A percentile compares a stretch with the other conserved stretches of the same genome.
Conservation (phyloP, 2,329 filamentous ascomycete genomes). For the Epichloe hybrida region DNA sequence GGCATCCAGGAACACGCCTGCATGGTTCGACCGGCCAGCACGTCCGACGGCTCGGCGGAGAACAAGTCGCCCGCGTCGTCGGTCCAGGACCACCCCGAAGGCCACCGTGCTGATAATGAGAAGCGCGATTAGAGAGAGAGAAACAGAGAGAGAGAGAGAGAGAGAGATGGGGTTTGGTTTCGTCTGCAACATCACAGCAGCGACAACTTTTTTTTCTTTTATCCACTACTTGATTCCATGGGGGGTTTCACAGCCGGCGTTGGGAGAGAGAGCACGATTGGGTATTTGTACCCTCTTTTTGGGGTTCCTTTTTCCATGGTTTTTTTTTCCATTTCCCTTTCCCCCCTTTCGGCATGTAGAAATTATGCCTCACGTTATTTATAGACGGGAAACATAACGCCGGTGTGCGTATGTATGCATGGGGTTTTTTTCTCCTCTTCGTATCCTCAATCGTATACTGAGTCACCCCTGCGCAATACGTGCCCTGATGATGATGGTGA, state of each 20-base stretch:
- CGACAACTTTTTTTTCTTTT: not conserved
- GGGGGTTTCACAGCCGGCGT: conserved; percentile 7
- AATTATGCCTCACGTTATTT: not conserved
- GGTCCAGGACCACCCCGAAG: conserved; percentile 4
- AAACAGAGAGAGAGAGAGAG: not conserved
- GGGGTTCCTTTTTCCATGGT: not conserved
- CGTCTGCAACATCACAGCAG: not conserved
- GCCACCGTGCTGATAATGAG: not conserved
- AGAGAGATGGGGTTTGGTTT: not conserved
- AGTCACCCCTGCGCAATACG: not conserved
- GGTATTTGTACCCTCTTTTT: not conserved
- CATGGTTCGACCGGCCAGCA: conserved; percentile 19
- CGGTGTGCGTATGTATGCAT: no score
- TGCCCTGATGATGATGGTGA: not conserved
- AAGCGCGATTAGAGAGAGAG: conserved; percentile 2
- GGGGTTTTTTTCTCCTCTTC: no score
- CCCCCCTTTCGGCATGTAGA: not conserved
- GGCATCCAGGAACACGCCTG: conserved; percentile 53
- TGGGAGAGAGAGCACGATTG: conserved; percentile 2
- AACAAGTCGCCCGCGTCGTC: conserved; percentile 8
- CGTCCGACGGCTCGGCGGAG: conserved; percentile 7
- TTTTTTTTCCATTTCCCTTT: not conserved
- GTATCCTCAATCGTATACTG: not conserved
- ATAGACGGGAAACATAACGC: not conserved
- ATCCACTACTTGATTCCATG: not conserved